Percentiles rank a stretch among this genome's conserved stretches.
Conservation (phyloP, 2,329 filamentous ascomycete genomes). For the Intubia oerlemansii region DNA sequence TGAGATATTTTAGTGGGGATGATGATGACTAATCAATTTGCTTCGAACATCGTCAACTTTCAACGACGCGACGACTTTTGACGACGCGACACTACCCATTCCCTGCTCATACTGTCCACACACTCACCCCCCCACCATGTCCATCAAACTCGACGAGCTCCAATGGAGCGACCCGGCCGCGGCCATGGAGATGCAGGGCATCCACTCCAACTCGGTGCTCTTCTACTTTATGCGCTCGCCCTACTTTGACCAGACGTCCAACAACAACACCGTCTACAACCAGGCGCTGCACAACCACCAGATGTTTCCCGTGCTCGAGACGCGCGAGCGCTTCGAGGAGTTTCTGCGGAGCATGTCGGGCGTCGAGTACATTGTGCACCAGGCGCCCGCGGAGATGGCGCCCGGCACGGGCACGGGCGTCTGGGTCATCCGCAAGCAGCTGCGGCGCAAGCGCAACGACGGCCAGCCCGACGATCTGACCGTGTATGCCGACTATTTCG, state of each 20-base stretch:
- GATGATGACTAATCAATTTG: too few relatives aligned
- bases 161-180: constrained; percentile 38
- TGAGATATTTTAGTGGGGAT: too few relatives aligned
- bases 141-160: constrained; percentile 49
- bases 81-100: too few relatives aligned
- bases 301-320: constrained; percentile 35
- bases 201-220: constrained; percentile 43
- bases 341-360: constrained; percentile 43
- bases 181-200: constrained; percentile 25
- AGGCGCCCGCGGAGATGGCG: constrained; percentile 40
- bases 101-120: too few relatives aligned
- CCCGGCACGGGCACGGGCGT: constrained; percentile 41
- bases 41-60: too few relatives aligned
- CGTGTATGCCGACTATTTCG: constrained; percentile 39
- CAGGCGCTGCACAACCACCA: constrained; percentile 40
- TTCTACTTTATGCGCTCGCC: constrained; percentile 48
- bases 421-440: constrained; percentile 51
- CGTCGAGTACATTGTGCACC: constrained; percentile 43
- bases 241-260: constrained; percentile 46
- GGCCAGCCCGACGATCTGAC: constrained; percentile 27
- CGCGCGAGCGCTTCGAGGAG: constrained; percentile 40
- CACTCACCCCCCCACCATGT: too few relatives aligned
- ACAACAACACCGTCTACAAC: constrained; percentile 40
- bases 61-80: too few relatives aligned
- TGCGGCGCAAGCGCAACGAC: constrained; percentile 30